Evolutionary conservation across 2,329 filamentous ascomycete genomes (phyloP).

Genomic region (Aspergillus sclerotialis): DNA sequence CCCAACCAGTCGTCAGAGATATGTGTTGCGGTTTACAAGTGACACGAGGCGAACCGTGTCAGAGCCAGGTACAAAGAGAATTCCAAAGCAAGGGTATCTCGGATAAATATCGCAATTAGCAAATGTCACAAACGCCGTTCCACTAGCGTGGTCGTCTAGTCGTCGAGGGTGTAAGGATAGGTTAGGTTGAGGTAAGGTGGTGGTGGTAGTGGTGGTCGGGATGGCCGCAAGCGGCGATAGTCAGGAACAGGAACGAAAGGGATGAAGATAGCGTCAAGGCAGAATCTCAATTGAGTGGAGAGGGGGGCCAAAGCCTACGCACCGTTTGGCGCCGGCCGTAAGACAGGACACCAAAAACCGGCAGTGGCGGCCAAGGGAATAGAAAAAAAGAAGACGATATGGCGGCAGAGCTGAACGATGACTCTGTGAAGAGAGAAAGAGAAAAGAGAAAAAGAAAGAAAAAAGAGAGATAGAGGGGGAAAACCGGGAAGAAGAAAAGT

Average conservation of each 20-base stretch:
- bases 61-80: not conserved
- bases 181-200: too few relatives aligned
- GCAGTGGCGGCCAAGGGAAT: slow-evolving; percentile 37
- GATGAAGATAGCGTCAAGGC: too few relatives aligned
- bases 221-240: slow-evolving; percentile 2
- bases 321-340: slow-evolving; percentile 40
- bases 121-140: slow-evolving; percentile 15
- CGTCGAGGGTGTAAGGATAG: too few relatives aligned
- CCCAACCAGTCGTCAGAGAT: slow-evolving; percentile 6
- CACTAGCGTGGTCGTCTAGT: slow-evolving; percentile 10
- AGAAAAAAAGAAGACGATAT: slow-evolving; percentile 25
- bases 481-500: slow-evolving; percentile 14
- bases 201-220: slow-evolving; percentile 1
- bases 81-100: not conserved
- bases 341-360: slow-evolving; percentile 41
- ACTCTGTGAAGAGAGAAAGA: slow-evolving; percentile 15
- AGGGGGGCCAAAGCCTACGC: slow-evolving; percentile 38
- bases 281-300: too few relatives aligned
- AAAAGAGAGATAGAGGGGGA: slow-evolving; percentile 6
- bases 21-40: not conserved
- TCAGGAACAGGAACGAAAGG: slow-evolving; percentile 9
- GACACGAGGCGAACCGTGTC: not conserved
- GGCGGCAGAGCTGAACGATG: slow-evolving; percentile 20
- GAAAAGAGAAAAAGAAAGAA: slow-evolving; percentile 7
- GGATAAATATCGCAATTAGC: not conserved